These are phyloP conservation scores for Elasticomyces elasticus DNA, from an alignment of 495 filamentous ascomycete species.

Conservation along the genomic window DNA sequence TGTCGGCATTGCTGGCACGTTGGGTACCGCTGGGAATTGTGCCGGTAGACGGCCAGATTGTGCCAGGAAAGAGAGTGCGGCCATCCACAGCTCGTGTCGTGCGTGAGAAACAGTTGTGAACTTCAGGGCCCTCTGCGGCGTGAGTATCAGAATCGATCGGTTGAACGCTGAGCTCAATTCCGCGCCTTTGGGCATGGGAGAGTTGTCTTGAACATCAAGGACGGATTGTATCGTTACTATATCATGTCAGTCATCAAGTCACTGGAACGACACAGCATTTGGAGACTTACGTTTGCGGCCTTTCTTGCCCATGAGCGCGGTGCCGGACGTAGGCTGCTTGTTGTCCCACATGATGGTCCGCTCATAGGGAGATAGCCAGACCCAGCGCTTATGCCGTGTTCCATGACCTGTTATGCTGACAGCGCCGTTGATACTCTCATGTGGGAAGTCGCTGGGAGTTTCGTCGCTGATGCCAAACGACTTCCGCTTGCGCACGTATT, in stretches of 20 bases:
- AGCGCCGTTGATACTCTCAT: slow-evolving; percentile 36
- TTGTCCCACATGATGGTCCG: slow-evolving; percentile 95
- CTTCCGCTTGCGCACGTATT: slow-evolving; percentile 85
- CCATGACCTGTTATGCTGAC: slow-evolving; percentile 48
- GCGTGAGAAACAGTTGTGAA: slow-evolving; percentile 79
- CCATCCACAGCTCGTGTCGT: slow-evolving; percentile 91
- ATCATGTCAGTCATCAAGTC: slow-evolving; percentile 20
- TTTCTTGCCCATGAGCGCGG: slow-evolving; percentile 85
- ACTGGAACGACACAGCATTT: neutral
- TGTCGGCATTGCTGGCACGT: neutral
- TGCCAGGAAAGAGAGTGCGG: slow-evolving; percentile 83
- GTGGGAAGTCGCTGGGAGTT: slow-evolving; percentile 33
- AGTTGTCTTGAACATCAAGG: slow-evolving; percentile 91
- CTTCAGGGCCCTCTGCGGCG: slow-evolving; percentile 86
- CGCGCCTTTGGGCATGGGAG: slow-evolving; percentile 66
- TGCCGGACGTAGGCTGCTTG: slow-evolving; percentile 84
- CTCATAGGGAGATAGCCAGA: slow-evolving; percentile 96
- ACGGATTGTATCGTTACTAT: slow-evolving; percentile 91
- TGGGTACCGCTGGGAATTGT: slow-evolving; percentile 2
- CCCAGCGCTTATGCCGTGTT: slow-evolving; percentile 89
- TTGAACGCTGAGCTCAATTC: slow-evolving; percentile 56
- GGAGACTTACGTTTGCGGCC: slow-evolving; percentile 78
- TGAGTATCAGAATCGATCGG: slow-evolving; percentile 89
- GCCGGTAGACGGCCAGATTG: slow-evolving; percentile 35
- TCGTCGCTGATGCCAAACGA: slow-evolving; percentile 78